Conservation (phyloP, 768 basidiomycete species). For the Lentinula sp. region DNA sequence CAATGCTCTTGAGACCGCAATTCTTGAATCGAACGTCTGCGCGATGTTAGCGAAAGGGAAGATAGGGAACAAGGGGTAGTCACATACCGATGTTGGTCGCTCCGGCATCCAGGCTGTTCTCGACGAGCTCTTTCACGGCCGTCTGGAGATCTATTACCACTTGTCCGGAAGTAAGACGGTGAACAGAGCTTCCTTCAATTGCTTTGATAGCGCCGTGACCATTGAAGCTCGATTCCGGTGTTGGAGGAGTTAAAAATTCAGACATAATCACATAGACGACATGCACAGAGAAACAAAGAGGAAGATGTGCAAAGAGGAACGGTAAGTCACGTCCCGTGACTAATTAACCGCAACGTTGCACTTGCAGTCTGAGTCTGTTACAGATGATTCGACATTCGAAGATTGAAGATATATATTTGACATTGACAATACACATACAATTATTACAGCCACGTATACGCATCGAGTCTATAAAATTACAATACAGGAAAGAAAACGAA, state of each 20-base stretch:
- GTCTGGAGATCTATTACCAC: slow-evolving; percentile 92
- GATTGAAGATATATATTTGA: neutral
- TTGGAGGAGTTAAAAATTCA: neutral
- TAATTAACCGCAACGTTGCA: too few species aligned
- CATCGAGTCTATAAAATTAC: neutral
- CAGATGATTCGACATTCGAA: too few species aligned
- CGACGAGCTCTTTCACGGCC: slow-evolving; percentile 93
- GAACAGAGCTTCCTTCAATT: slow-evolving; percentile 75
- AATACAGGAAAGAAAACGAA: neutral
- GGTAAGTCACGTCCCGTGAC: neutral
- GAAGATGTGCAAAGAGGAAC: neutral
- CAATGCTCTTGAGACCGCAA: slow-evolving; percentile 73
- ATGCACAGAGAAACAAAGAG: neutral
- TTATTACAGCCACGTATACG: neutral
- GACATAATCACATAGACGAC: neutral
- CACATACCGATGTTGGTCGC: slow-evolving; percentile 73
- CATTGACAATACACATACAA: neutral
- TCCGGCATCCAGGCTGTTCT: slow-evolving; percentile 93
- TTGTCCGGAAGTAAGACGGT: slow-evolving; percentile 90
- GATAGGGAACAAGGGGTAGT: neutral
- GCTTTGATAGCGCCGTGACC: slow-evolving; percentile 32
- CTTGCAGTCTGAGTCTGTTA: too few species aligned
- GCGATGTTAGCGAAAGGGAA: neutral
- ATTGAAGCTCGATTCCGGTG: neutral
- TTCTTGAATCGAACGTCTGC: slow-evolving; percentile 89